Evolutionary conservation across 768 basidiomycete species (phyloP).

Genomic region (Mycena latifolia): DNA sequence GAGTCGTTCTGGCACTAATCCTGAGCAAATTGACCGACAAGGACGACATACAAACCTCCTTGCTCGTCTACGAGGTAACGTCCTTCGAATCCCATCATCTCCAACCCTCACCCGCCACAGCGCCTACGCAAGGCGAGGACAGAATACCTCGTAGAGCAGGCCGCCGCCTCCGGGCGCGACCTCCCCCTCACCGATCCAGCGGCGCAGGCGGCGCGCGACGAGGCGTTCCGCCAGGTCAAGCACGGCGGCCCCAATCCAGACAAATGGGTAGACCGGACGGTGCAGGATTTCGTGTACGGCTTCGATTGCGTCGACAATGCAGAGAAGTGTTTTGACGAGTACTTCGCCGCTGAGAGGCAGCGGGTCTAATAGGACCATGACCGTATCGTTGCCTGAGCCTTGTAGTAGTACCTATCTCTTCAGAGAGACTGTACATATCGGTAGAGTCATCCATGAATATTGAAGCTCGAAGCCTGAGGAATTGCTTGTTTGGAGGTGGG

Average conservation of each 20-base stretch:
- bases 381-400: no score
- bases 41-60: constrained; percentile 27
- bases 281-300: constrained; percentile 41
- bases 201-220: constrained; percentile 38
- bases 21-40: constrained; percentile 34
- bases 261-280: constrained; percentile 35
- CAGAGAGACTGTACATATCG: no score
- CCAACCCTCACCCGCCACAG: background rate
- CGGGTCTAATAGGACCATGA: no score
- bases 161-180: constrained; percentile 34
- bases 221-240: constrained; percentile 35
- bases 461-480: no score
- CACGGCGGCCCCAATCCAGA: constrained; percentile 39
- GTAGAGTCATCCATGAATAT: no score
- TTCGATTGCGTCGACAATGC: constrained; percentile 37
- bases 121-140: constrained; percentile 38
- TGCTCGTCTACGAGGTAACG: constrained; percentile 38
- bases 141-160: constrained; percentile 37
- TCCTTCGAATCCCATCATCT: no score
- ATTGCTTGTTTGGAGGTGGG: no score
- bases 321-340: constrained; percentile 23
- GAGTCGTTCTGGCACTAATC: constrained; percentile 46
- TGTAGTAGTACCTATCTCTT: no score
- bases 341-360: constrained; percentile 13
- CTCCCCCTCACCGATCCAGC: constrained; percentile 35